Base-by-base conservation (phyloP, 441 rosid species). In the Capsella rubella region DNA sequence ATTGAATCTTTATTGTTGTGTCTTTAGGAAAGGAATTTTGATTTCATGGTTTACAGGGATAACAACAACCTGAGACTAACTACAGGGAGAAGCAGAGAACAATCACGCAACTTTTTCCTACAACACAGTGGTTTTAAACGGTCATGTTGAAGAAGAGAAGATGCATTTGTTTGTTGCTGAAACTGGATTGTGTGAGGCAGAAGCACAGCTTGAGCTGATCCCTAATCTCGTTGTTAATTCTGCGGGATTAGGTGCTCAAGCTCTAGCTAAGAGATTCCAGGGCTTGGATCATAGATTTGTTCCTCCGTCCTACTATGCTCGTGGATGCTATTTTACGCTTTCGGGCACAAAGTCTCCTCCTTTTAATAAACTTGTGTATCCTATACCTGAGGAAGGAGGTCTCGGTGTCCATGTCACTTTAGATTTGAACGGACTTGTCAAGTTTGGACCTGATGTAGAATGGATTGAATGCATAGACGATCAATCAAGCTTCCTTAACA, bases 391-490 rank as follows among this genome's bases (percentile, higher is more conserved):
- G 85, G 91, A 87, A 75, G 97, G 96, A 51, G 97, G 99, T 64
- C 83, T 94, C 27, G 97, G 99, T 55, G 93, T 91, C 67, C 97
- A 94, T 78, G 93, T 91, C 69, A 90, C 96, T 64, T 68, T 94
- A 68, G 99, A 92, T 84, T 85, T 94, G 82, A 89, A 87, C 72
- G 95, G 94, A 57, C 85, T 85, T 74, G 84, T 89, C 57, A 94
- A 92, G 89, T 94, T 90, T 84, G 97, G 99, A 57, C 99, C 97
- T 0, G 90, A 94, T 80, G 97, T 94, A 51, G 96, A 94, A 67
- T 94, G 99, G 97, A 90, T 90, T 54, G 50, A 80, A 49, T 81
- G 86, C 74, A 29, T 66, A 49, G 89, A 85, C 28, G 92, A 90
- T 35, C 53, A 74, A 65, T 82, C 89, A 47, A 87, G 87, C 91